Evolutionary conservation across 164 flowering plant species (phyloP).

Genomic region (Vitis amurensis): DNA sequence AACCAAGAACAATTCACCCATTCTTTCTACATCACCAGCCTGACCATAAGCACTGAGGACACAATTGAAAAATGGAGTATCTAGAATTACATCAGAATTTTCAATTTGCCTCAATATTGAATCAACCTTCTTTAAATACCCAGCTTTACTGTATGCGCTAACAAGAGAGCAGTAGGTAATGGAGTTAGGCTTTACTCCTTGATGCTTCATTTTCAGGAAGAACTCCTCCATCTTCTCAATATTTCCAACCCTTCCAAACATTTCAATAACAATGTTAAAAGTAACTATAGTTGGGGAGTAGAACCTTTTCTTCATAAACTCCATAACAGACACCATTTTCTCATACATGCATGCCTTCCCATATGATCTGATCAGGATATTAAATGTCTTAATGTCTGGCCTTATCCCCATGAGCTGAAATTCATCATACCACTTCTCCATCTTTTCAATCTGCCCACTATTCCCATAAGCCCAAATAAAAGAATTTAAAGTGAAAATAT

Average conservation of each 20-base stretch:
- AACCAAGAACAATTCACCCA: constrained; percentile 52
- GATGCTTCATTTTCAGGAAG: constrained; percentile 73
- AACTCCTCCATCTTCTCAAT: constrained; percentile 71
- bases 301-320: constrained; percentile 74
- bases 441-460: constrained; percentile 51
- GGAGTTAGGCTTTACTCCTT: constrained; percentile 81
- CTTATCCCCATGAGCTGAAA: constrained; percentile 76
- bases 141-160: constrained; percentile 65
- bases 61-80: constrained; percentile 85
- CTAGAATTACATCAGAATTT: constrained; percentile 74
- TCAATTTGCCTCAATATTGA: constrained; percentile 71
- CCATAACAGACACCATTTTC: constrained; percentile 67
- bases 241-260: constrained; percentile 63
- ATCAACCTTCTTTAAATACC: constrained; percentile 47
- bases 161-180: constrained; percentile 84
- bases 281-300: constrained; percentile 70
- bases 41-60: constrained; percentile 75
- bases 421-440: constrained; percentile 87
- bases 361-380: constrained; percentile 75
- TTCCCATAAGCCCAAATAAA: constrained; percentile 76
- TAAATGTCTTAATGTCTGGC: constrained; percentile 72
- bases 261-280: constrained; percentile 66
- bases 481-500: constrained; percentile 76
- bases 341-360: constrained; percentile 67
- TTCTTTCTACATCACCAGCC: constrained; percentile 57